These are phyloP conservation scores for Tetratostichococcus sp. DNA, from an alignment of 139 green algal species.

Conservation along the genomic window DNA sequence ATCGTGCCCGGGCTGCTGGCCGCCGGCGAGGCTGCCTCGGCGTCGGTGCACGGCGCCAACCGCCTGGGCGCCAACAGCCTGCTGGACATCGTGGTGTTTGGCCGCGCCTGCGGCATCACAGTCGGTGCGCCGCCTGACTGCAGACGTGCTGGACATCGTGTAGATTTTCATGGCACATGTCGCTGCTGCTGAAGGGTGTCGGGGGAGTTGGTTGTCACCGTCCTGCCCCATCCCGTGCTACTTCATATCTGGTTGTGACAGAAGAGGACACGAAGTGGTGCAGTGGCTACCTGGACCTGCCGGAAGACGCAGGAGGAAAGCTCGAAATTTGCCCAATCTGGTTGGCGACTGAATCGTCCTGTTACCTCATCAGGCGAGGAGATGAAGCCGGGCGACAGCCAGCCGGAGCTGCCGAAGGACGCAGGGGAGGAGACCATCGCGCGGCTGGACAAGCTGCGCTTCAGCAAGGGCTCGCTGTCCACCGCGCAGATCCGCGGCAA, in stretches of 20 bases:
- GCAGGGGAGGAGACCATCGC: constrained; percentile 74
- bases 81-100: constrained; percentile 99
- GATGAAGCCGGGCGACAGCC: constrained; percentile 77
- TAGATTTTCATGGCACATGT: too few relatives aligned
- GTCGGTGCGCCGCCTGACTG: constrained; percentile 35
- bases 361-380: constrained; percentile 66
- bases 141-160: too few relatives aligned
- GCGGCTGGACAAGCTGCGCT: constrained; percentile 84
- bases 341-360: too few relatives aligned
- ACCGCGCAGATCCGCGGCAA: constrained; percentile 74
- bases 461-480: constrained; percentile 67
- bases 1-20: constrained; percentile 93
- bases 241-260: too few relatives aligned
- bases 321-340: too few relatives aligned
- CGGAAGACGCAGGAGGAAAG: too few relatives aligned
- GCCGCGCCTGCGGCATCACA: constrained; percentile 85
- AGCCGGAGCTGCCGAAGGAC: constrained; percentile 65
- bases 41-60: constrained; percentile 97
- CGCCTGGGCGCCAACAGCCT: constrained; percentile 97
- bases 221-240: too few relatives aligned
- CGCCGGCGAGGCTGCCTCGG: constrained; percentile 88
- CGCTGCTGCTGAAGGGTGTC: too few relatives aligned
- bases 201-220: too few relatives aligned
- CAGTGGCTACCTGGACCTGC: too few relatives aligned
- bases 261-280: too few relatives aligned